Evolutionary conservation across 805 yeast species (phyloP), one percentile per base, ranked within the genome.

Genomic region (Sugiyamaella qingdaonensis): DNA sequence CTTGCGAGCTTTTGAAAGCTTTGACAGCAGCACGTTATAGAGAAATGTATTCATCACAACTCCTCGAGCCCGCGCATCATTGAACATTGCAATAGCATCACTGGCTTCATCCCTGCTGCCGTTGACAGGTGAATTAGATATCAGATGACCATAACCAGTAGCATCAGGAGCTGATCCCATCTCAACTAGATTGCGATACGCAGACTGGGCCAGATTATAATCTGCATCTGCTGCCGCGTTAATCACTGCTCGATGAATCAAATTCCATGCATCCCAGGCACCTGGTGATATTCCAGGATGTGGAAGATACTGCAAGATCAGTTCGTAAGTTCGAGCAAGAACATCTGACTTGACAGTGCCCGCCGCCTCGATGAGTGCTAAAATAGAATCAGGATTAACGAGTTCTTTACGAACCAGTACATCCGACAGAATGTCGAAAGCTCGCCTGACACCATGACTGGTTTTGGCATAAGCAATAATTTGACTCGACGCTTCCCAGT

Each of bases 1-100:
- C 27, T 70, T 62, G 10, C 74, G 60, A 11, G 74, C 72, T 52
- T 67, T 68, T 36, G 73, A 64, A 42, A 71, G 57, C 57, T 70
- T 68, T 11, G 72, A 61, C 29, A 71, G 56, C 29, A 65, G 57
- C 16, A 67, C 70, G 55, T 71, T 71, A 56, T 67, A 71, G 24
- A 71, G 55, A 44, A 59, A 66, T 2, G 73, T 65, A 50, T 64
- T 62, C n/a, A 69, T 67, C 33, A 16, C 34, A 3, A 69, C 66
- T 16, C 64, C 62, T 34, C 49, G 46, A 1, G 54, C 46, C 5
- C 54, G 52, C 8, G 72, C 66, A 46, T 72, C 74, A 45, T 61
- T 52, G 46, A 71, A 66, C 48, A 70, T 51, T 29, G 48, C 35
- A 19, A 68, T 48, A 2, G 73, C 72, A 24, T 61, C 66, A 14